A percentile compares a stretch with the other conserved stretches of the same genome.
Conservation (phyloP, 129 eudicot genomes). For the Dittrichia graveolens region DNA sequence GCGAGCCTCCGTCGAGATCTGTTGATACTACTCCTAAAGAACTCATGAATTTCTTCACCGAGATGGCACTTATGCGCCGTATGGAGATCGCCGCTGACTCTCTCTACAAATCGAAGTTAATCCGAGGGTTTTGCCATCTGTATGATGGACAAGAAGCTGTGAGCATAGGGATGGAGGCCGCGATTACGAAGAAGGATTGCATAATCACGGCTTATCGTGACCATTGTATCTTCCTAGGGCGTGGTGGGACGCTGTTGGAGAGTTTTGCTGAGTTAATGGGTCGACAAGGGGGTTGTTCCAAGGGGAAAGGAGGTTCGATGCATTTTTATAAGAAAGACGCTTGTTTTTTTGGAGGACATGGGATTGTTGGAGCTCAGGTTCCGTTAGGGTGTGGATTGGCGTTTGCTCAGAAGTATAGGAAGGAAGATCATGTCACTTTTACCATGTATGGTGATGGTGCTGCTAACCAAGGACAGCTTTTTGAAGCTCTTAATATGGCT, state of each 20-base stretch:
- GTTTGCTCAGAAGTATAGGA: constrained; percentile 91
- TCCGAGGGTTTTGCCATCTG: constrained; percentile 91
- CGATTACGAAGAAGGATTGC: constrained; percentile 76
- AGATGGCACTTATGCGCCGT: constrained; percentile 91
- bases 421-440: constrained; percentile 82
- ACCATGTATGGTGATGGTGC: constrained; percentile 96
- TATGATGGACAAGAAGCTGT: constrained; percentile 98
- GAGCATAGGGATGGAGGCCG: constrained; percentile 91
- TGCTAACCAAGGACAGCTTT: constrained; percentile 94
- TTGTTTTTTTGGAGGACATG: constrained; percentile 94
- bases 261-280: constrained; percentile 92
- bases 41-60: constrained; percentile 77
- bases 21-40: constrained; percentile 71
- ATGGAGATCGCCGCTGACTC: constrained; percentile 99
- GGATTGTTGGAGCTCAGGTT: constrained; percentile 97
- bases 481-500: constrained; percentile 97
- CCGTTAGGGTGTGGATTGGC: constrained; percentile 94
- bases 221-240: constrained; percentile 71
- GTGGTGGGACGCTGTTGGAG: constrained; percentile 76
- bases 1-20: constrained; percentile 88
- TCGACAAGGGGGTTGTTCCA: constrained; percentile 74
- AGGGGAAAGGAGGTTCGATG: constrained; percentile 98
- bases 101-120: constrained; percentile 87
- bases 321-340: constrained; percentile 85
- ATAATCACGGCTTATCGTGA: constrained; percentile 92